Evolutionary conservation across 2,329 filamentous ascomycete genomes (phyloP).

Genomic region (Alternaria solani): DNA sequence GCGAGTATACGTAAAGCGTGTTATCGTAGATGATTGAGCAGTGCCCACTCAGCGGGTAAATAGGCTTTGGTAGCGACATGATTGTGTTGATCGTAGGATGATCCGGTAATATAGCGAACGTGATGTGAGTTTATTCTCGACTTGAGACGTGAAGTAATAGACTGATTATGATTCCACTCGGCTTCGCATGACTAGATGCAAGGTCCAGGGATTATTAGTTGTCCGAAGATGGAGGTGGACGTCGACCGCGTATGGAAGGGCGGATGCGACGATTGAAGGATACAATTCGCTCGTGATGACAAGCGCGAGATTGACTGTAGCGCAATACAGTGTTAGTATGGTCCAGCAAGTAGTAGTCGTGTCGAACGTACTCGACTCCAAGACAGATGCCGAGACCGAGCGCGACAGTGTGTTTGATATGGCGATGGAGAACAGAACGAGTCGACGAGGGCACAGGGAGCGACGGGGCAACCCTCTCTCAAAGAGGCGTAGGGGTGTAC

Average conservation of each 20-base stretch:
- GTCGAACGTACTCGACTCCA: constrained; percentile 31
- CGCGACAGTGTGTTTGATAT: constrained; percentile 23
- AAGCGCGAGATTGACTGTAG: constrained; percentile 19
- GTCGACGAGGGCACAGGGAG: constrained; percentile 27
- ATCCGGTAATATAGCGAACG: constrained; percentile 26
- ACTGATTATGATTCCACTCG: constrained; percentile 30
- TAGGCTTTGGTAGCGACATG: constrained; percentile 78
- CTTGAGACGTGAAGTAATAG: constrained; percentile 28
- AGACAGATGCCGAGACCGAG: constrained; percentile 25
- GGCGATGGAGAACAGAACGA: constrained; percentile 19
- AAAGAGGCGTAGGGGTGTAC: constrained; percentile 40
- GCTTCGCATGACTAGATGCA: constrained; percentile 43
- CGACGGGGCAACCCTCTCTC: constrained; percentile 44
- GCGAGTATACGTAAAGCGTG: constrained; percentile 84
- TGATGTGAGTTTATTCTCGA: constrained; percentile 26
- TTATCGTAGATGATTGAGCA: constrained; percentile 84
- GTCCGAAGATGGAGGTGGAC: not conserved
- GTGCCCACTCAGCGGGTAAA: constrained; percentile 73
- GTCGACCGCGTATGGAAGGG: not conserved
- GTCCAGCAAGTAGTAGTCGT: constrained; percentile 20
- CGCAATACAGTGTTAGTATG: constrained; percentile 28
- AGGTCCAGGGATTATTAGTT: constrained; percentile 6
- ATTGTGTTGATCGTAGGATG: constrained; percentile 23
- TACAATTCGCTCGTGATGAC: not conserved
- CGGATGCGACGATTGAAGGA: constrained; percentile 8